Evolutionary conservation across 1,284 basidiomycete species (phyloP), one percentile per base, ranked within the genome.

Genomic region (Marasmius fiardii): DNA sequence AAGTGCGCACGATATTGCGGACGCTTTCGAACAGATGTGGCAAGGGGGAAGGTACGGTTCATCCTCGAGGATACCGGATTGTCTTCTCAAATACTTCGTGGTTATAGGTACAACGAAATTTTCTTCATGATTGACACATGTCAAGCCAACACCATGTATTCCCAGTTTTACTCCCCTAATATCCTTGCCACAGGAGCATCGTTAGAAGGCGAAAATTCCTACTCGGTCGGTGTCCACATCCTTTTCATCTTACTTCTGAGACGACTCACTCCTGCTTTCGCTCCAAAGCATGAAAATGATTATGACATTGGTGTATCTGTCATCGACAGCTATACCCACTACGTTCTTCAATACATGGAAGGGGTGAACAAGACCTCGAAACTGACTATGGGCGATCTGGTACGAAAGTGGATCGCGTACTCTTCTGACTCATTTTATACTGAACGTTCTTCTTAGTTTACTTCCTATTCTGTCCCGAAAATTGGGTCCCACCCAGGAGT

Each of bases 101-200:
- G 23, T 33, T n/a, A 5, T 62, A 94, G 93, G 55, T 99, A 98
- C 75, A 96, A 98, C 70, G 93, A 96, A 70, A 86, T 99, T 39
- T 83, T 99, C 65, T 98, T 98, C 77, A 97, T 98, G 91, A 89
- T 97, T 61, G 96, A 99, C 68, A 99, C 96, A 0, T 99, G 97
- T 66, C 95, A 99, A 72, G 97, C 96, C 23, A 97, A 95, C 67
- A 94, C 93, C 0, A 90, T 99, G 86, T 97, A 93, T 67, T 87
- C 90, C 44, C 91, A 94, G 65, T 88, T 98, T 64, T 98, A 98
- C 73, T 95, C 93, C 1, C 95, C 96, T 0, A 95, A 98, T 65
- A 90, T 99, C 44, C 82, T 98, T 6, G 95, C 96, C 0, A 95
- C 94, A 0, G 97, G 95, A 0, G 95, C 92, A 0, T 92, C 93